A percentile compares a stretch with the other conserved stretches of the same genome.
These are phyloP conservation scores for Debaryomyces psychrophilus DNA, from an alignment of 1,139 yeast species.

Conservation along the genomic window DNA sequence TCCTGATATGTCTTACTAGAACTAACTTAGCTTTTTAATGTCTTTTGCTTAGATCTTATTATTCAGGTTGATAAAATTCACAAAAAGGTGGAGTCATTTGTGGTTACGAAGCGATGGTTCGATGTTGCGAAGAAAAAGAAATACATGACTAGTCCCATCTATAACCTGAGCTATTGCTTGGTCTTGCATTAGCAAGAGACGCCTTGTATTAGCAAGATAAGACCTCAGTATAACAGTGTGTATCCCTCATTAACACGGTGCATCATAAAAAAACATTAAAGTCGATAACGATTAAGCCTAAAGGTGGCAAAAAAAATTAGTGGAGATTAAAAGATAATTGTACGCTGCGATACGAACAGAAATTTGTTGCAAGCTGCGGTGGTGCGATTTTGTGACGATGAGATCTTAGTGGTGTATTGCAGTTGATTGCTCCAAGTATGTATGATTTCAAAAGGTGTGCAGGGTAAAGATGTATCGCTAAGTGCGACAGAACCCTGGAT, in stretches of 20 bases:
- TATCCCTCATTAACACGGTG: no score
- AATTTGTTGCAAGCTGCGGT: not conserved
- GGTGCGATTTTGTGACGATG: not conserved
- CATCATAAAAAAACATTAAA: no score
- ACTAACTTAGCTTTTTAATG: not conserved
- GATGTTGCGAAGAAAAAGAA: conserved; percentile 4
- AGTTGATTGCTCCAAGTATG: no score
- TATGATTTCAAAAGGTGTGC: not conserved
- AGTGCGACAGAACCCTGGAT: not conserved
- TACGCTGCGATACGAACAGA: not conserved
- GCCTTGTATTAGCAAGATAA: not conserved
- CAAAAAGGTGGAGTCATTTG: conserved; percentile 11
- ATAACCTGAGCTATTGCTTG: not conserved
- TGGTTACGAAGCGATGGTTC: conserved; percentile 6
- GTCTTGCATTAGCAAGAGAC: not conserved
- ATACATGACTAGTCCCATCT: not conserved
- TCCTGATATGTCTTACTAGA: not conserved
- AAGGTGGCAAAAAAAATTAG: no score
- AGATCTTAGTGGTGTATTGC: not conserved
- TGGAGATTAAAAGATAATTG: no score
- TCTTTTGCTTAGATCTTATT: not conserved
- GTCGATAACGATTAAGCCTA: no score
- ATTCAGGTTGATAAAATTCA: conserved; percentile 1
- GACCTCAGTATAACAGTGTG: no score
- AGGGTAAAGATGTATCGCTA: not conserved